phyloP scores from a whole-genome alignment of 1,284 basidiomycete genomes.

The Cryptococcus amylolentus region DNA sequence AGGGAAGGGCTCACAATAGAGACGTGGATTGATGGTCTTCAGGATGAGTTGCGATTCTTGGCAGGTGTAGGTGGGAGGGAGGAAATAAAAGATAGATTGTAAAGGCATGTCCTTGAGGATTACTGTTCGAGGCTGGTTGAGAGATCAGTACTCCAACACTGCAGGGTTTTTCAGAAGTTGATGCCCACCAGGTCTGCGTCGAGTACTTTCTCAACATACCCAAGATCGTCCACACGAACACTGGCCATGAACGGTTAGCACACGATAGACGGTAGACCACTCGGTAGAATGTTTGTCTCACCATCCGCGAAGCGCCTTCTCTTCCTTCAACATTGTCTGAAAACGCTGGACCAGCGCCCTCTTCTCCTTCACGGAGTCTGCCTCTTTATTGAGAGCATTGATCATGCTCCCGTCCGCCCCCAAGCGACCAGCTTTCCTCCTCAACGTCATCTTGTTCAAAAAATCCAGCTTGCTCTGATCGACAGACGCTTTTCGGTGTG shows the following conservation, averaged over 20 bases:
- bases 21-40: conserved; percentile 53
- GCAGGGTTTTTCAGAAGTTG: neutral
- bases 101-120: conserved; percentile 65
- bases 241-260: conserved; percentile 15
- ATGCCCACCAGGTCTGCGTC: conserved; percentile 45
- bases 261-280: neutral
- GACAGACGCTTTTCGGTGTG: conserved; percentile 42
- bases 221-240: conserved; percentile 30
- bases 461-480: conserved; percentile 46
- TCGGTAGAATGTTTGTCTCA: conserved; percentile 16
- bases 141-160: neutral
- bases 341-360: conserved; percentile 31
- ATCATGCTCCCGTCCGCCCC: conserved; percentile 46
- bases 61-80: conserved; percentile 59
- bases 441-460: conserved; percentile 47
- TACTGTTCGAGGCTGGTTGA: conserved; percentile 62
- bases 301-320: conserved; percentile 30
- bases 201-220: conserved; percentile 41
- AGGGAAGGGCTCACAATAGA: conserved; percentile 12
- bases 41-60: conserved; percentile 60
- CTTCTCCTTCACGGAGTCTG: conserved; percentile 24
- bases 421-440: conserved; percentile 37
- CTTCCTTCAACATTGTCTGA: conserved; percentile 33
- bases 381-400: conserved; percentile 13
- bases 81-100: conserved; percentile 71